These are phyloP conservation scores for Polyplosphaeria fusca DNA, from an alignment of 495 filamentous ascomycete species.

Conservation along the genomic window DNA sequence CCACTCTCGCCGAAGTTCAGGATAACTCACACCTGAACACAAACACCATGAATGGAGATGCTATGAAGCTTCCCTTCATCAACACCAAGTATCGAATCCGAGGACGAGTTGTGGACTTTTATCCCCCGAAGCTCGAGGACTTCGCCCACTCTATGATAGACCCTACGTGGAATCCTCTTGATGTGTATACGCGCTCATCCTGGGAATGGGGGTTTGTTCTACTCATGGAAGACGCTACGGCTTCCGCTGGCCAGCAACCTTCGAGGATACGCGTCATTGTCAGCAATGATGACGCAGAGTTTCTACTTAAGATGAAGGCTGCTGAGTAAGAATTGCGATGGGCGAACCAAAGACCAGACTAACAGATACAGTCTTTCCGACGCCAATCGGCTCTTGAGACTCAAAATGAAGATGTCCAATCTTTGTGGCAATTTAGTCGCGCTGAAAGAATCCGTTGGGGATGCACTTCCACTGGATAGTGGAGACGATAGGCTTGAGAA, in stretches of 20 bases:
- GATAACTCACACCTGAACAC: slow-evolving; percentile 43
- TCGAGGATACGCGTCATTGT: slow-evolving; percentile 60
- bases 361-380: slow-evolving; percentile 63
- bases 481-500: slow-evolving; percentile 23
- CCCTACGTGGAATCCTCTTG: slow-evolving; percentile 6
- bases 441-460: slow-evolving; percentile 26
- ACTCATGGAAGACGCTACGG: slow-evolving; percentile 34
- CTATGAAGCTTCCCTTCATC: slow-evolving; percentile 61
- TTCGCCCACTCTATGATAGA: slow-evolving; percentile 53
- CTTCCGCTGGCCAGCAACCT: slow-evolving; percentile 3
- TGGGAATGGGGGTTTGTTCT: slow-evolving; percentile 41
- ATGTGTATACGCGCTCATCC: slow-evolving; percentile 7
- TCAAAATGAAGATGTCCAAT: slow-evolving; percentile 70
- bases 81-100: slow-evolving; percentile 65
- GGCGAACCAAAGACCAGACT: not conserved
- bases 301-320: slow-evolving; percentile 64
- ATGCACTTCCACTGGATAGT: not conserved
- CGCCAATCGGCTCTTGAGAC: slow-evolving; percentile 41
- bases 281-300: slow-evolving; percentile 59
- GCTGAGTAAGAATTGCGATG: slow-evolving; percentile 51
- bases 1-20: slow-evolving; percentile 51
- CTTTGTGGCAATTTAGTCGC: slow-evolving; percentile 76
- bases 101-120: slow-evolving; percentile 79
- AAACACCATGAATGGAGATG: slow-evolving; percentile 41
- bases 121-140: slow-evolving; percentile 65